Evolutionary conservation across 257 asterid species (phyloP), one percentile per base, ranked within the genome.

Genomic region (Penstemon eatonii): DNA sequence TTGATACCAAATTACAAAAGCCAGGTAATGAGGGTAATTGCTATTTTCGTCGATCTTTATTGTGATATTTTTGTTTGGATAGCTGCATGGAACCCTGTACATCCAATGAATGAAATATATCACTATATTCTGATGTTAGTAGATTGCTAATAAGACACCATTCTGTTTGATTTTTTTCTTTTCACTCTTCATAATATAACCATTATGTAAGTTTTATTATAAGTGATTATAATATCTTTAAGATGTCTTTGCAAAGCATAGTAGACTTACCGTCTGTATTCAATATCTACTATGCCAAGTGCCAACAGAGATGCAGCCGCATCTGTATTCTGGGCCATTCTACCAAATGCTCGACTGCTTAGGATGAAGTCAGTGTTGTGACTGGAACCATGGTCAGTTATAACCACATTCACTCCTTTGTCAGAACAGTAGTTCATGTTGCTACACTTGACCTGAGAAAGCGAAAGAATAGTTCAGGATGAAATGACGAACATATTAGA

Each of bases 1-100:
- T 66, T 91, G 95, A 60, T 89, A 67, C 97, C 88, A 76, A 65
- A 91, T 85, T 19, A 84, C 92, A 42, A 91, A 91, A 56, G 87
- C 96, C 71, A 89, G 73, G 73, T 91, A 91, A 67, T 89, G 68
- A 71, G 97, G 95, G 78, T 85, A 66, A 66, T 67, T 80, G 84
- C 97, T 91, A 80, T 63, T 84, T 42, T 85, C 91, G 4, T 87
- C 87, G 15, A 89, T 91, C 83, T 85, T 84, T 63, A 89, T 73
- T 15, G 93, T 81, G 38, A 85, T 85, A 66, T 89, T 89, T 79
- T 71, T 82, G 84, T 74, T 73, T 3, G 93, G 85, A 60, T 89
- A 91, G 88, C 75, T 89, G 81, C 97, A 91, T 11, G 95, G 67
- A 43, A 91, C 91, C 97, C 95, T 89, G 83, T 50, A 56, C 39